Conservation (phyloP, 1,139 yeast species). For the Scheffersomyces cryptocercus region DNA sequence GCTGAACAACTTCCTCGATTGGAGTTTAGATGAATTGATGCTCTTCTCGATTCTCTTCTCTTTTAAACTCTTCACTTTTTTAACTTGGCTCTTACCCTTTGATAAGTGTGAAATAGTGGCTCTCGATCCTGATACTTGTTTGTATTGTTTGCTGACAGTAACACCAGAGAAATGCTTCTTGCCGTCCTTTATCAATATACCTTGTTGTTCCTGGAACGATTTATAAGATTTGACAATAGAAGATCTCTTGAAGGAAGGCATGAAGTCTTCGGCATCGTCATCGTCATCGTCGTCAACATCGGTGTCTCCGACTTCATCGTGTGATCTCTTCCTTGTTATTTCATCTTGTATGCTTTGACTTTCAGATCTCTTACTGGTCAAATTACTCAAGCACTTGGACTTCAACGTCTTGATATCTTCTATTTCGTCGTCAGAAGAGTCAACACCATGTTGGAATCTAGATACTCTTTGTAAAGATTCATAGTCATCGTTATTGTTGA, state of each 20-base stretch:
- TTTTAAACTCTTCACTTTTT: conserved; percentile 26
- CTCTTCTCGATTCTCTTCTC: conserved; percentile 30
- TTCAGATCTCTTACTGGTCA: conserved; percentile 24
- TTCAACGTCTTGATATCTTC: conserved; percentile 52
- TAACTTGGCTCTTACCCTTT: conserved; percentile 25
- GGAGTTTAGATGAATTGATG: conserved; percentile 21
- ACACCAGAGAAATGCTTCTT: conserved; percentile 50
- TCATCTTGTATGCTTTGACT: conserved; percentile 14
- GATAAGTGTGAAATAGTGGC: conserved; percentile 61
- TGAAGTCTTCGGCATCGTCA: conserved; percentile 35
- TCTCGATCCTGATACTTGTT: conserved; percentile 56
- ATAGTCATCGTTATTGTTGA: conserved; percentile 36
- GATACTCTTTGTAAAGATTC: conserved; percentile 36
- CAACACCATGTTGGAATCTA: conserved; percentile 37
- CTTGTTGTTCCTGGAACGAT: conserved; percentile 35
- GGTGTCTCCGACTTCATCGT: conserved; percentile 15
- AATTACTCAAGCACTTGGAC: conserved; percentile 43
- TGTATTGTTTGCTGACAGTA: conserved; percentile 55
- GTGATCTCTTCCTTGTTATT: conserved; percentile 12
- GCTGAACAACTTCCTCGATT: conserved; percentile 17
- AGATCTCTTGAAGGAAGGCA: conserved; percentile 45
- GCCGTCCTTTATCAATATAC: conserved; percentile 39
- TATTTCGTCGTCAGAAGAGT: conserved; percentile 34
- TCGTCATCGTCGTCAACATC: conserved; percentile 31
- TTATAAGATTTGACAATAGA: conserved; percentile 52